Evolutionary conservation across 192 early-diverging fungal species (phyloP), one percentile per base, ranked within the genome.

Genomic region (Helicostylum pulchrum): DNA sequence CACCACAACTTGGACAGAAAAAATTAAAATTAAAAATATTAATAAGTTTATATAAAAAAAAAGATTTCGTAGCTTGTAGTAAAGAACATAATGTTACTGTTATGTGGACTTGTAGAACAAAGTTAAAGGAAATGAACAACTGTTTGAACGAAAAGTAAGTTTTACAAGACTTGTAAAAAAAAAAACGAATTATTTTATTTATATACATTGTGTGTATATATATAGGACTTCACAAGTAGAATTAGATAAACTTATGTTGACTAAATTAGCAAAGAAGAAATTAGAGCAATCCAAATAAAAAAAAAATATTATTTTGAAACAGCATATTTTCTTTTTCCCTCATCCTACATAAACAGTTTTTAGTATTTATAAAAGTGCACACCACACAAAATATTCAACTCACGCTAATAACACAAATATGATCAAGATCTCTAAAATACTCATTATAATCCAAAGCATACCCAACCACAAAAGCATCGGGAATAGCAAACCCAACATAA

Each of bases 381-480:
- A n/a, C n/a, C n/a, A n/a, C n/a, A n/a, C n/a, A n/a, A n/a, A n/a
- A n/a, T n/a, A n/a, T n/a, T n/a, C n/a, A 15, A 60, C 67, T 64
- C 62, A 88, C 84, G 66, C 77, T 87, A 67, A 96, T 95, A n/a
- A 93, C 87, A 67, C 89, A 90, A 64, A 96, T 92, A 73, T 94
- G 94, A 70, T 96, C 93, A 61, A 96, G 81, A 66, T 96, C 94
- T 31, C 92, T 85, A 83, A 93, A 94, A 63, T 88, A 79, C 69
- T 96, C 91, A 71, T 94, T 94, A 73, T 93, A 94, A 75, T 94
- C 92, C 43, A 94, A 77, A 50, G 81, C 88, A 73, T 96, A 96
- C 14, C 94, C 94, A 48, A 96, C 91, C 50, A 96, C 92, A 78
- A 96, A 96, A 56, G 82, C 78, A 64, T 96, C 91, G 10, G 93